Percentiles rank a stretch among this genome's conserved stretches.
Conservation (phyloP, 2,329 filamentous ascomycete genomes). For the Tympanopsis confertula region DNA sequence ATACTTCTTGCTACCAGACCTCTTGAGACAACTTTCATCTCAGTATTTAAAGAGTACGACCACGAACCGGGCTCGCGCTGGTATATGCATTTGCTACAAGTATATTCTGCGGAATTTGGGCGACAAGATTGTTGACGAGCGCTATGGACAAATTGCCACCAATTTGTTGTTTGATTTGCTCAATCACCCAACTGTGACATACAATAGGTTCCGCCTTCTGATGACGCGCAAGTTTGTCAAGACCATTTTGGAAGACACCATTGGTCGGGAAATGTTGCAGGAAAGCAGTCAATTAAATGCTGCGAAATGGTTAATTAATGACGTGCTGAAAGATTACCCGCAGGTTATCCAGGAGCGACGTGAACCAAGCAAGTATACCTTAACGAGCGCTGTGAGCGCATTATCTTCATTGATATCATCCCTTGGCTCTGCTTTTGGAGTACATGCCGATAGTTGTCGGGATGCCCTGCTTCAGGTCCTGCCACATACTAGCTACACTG, state of each 20-base stretch:
- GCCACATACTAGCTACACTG: constrained; percentile 90
- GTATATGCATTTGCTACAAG: constrained; percentile 77
- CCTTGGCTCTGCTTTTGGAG: constrained; percentile 70
- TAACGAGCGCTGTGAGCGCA: constrained; percentile 70
- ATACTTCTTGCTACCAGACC: constrained; percentile 63
- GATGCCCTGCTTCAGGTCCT: constrained; percentile 82
- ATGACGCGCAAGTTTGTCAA: constrained; percentile 76
- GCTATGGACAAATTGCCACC: constrained; percentile 71
- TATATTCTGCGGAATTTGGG: constrained; percentile 69
- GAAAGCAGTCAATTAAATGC: constrained; percentile 81
- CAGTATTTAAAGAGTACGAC: constrained; percentile 74
- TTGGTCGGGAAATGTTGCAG: constrained; percentile 71
- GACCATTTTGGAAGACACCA: constrained; percentile 70
- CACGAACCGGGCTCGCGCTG: constrained; percentile 69
- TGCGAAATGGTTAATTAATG: constrained; percentile 71
- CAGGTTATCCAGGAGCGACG: constrained; percentile 76
- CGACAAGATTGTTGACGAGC: constrained; percentile 69
- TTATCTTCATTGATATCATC: constrained; percentile 67
- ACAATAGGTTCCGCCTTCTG: constrained; percentile 79
- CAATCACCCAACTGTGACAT: constrained; percentile 61
- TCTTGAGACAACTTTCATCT: constrained; percentile 65
- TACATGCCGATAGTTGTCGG: constrained; percentile 70
- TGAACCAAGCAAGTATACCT: constrained; percentile 77
- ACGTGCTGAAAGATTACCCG: constrained; percentile 86
- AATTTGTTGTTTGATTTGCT: constrained; percentile 73